phyloP scores from a whole-genome alignment of 1,139 yeast genomes.

The Zygosaccharomyces sapae region DNA sequence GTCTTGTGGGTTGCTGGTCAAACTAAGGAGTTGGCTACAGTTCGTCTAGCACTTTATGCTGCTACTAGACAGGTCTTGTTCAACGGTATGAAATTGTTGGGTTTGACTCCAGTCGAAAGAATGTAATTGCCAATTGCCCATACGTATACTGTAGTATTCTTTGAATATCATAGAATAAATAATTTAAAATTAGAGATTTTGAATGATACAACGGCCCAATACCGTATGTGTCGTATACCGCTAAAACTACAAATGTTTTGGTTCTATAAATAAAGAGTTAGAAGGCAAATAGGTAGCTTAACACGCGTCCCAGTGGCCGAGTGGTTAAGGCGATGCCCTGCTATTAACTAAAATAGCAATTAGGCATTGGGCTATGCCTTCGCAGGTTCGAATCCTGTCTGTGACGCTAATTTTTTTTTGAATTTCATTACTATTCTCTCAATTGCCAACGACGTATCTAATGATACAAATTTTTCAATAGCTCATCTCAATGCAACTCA shows the following conservation, averaged over 20 bases:
- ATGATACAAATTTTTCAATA: slow-evolving; percentile 12
- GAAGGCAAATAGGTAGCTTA: no score
- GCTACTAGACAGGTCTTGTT: slow-evolving; percentile 85
- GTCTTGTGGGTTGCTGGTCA: slow-evolving; percentile 98
- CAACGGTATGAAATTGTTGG: slow-evolving; percentile 88
- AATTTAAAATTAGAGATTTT: neutral
- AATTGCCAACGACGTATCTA: slow-evolving; percentile 2
- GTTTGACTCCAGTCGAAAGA: slow-evolving; percentile 96
- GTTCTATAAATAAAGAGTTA: no score
- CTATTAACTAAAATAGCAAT: slow-evolving; percentile 43
- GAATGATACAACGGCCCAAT: no score
- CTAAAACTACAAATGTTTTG: no score
- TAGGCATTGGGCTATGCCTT: slow-evolving; percentile 55
- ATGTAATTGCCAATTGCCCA: slow-evolving; percentile 49
- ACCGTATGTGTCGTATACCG: no score
- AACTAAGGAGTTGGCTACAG: slow-evolving; percentile 77
- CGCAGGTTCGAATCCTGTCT: slow-evolving; percentile 67
- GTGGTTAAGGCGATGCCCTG: slow-evolving; percentile 89
- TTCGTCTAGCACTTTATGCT: slow-evolving; percentile 88
- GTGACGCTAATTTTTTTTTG: slow-evolving; percentile 42
- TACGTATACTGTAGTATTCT: neutral
- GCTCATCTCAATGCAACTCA: slow-evolving; percentile 6
- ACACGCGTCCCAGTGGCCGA: slow-evolving; percentile 64
- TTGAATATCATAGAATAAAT: neutral
- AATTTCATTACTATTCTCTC: no score